A percentile compares a stretch with the other conserved stretches of the same genome.
Evolutionary conservation across 495 filamentous ascomycete species (phyloP).

Genomic region (Chaetomium cochliodes): DNA sequence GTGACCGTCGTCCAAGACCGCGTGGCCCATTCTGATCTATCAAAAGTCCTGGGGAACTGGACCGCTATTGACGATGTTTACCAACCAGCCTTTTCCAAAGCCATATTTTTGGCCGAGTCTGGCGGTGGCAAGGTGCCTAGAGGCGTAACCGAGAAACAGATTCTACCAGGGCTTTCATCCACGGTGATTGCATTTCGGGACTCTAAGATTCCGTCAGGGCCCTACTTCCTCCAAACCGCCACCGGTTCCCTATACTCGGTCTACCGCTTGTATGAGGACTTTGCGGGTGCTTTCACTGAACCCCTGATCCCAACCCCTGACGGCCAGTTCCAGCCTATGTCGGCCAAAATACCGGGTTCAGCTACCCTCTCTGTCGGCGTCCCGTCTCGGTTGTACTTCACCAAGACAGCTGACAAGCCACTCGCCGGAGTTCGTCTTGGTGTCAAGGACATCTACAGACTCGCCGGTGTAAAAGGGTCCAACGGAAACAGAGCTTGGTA

Average conservation of each 20-base stretch:
- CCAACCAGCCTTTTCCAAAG: constrained; percentile 38
- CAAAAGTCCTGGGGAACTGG: constrained; percentile 34
- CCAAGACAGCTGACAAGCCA: constrained; percentile 42
- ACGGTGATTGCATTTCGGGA: constrained; percentile 25
- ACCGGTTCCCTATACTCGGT: constrained; percentile 43
- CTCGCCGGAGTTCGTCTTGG: constrained; percentile 55
- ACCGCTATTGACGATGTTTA: constrained; percentile 45
- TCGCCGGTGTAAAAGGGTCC: constrained; percentile 54
- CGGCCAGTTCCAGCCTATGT: constrained; percentile 41
- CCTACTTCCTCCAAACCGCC: constrained; percentile 47
- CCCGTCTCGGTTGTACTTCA: constrained; percentile 56
- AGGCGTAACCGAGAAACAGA: background rate
- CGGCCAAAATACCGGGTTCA: constrained; percentile 37
- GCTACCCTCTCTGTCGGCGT: constrained; percentile 40
- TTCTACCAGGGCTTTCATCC: constrained; percentile 19
- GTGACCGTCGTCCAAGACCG: constrained; percentile 42
- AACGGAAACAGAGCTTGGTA: constrained; percentile 59
- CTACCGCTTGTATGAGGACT: constrained; percentile 46
- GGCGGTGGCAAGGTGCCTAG: constrained; percentile 7
- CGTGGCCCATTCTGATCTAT: constrained; percentile 26
- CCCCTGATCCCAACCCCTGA: constrained; percentile 38
- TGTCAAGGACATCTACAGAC: constrained; percentile 62
- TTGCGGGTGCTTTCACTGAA: constrained; percentile 41
- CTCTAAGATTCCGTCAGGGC: constrained; percentile 42
- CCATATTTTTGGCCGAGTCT: constrained; percentile 29